phyloP scores from a whole-genome alignment of 2,329 filamentous ascomycete genomes.

The Trichophyton simii region DNA sequence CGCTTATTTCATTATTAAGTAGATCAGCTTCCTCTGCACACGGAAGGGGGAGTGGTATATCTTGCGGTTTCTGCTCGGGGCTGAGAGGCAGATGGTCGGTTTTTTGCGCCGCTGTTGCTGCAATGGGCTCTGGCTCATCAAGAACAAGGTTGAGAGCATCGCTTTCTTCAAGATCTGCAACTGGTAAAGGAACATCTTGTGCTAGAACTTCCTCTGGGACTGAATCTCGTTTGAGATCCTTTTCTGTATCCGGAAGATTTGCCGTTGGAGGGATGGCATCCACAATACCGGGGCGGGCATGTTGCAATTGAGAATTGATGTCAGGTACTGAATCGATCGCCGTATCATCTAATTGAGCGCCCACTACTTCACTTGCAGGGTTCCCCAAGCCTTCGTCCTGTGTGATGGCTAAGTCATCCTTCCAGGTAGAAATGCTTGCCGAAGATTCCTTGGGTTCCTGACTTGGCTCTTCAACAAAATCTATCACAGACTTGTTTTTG shows the following conservation, averaged over 20 bases:
- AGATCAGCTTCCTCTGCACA: neutral
- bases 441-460: neutral
- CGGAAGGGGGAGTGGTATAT: neutral
- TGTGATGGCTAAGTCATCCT: constrained; percentile 19
- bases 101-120: too few species aligned
- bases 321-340: neutral
- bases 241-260: neutral
- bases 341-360: neutral
- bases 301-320: neutral
- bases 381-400: neutral
- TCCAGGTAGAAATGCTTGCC: constrained; percentile 8
- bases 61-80: neutral
- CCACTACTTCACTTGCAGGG: neutral
- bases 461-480: constrained; percentile 4
- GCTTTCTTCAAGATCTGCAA: neutral
- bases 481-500: neutral
- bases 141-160: neutral
- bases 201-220: neutral
- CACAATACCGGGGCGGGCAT: neutral
- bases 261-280: neutral
- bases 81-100: neutral
- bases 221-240: neutral
- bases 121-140: neutral
- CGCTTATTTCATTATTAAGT: neutral
- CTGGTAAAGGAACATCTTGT: neutral